Conservation (phyloP, 257 asterid genomes). For the Solanum medicagineum region DNA sequence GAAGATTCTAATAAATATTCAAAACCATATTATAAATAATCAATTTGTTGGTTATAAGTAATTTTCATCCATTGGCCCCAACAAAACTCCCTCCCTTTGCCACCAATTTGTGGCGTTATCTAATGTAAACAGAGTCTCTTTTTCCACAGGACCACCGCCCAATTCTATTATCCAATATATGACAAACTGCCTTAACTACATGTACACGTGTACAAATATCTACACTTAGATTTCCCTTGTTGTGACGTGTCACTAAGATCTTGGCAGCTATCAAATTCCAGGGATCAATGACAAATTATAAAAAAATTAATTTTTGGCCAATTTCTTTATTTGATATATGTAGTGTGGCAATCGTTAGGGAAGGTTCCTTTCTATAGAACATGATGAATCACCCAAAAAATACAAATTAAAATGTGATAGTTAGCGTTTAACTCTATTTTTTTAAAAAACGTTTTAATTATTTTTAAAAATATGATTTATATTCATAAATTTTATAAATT, state of each 20-base stretch:
- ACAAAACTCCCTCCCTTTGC: not conserved
- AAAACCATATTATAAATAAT: not conserved
- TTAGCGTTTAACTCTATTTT: too few relatives aligned
- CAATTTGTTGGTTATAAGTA: not conserved
- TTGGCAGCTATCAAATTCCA: slow-evolving; percentile 3
- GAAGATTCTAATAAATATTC: not conserved
- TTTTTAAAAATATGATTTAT: too few relatives aligned
- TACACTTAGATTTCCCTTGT: not conserved
- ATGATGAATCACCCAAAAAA: not conserved
- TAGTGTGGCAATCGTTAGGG: not conserved
- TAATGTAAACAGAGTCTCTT: not conserved
- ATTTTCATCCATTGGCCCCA: not conserved
- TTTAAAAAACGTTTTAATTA: too few relatives aligned
- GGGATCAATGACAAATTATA: not conserved
- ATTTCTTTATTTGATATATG: not conserved
- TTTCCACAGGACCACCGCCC: not conserved
- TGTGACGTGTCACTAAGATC: slow-evolving; percentile 6
- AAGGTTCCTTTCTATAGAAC: not conserved
- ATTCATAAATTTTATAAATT: too few relatives aligned
- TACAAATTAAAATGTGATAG: too few relatives aligned
- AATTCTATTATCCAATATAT: not conserved
- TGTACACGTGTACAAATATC: not conserved
- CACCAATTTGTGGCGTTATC: not conserved
- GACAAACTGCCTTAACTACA: not conserved
- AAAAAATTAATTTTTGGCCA: not conserved